These are phyloP conservation scores for Rubroshorea leprosula DNA, from an alignment of 345 rosid species.

Conservation along the genomic window DNA sequence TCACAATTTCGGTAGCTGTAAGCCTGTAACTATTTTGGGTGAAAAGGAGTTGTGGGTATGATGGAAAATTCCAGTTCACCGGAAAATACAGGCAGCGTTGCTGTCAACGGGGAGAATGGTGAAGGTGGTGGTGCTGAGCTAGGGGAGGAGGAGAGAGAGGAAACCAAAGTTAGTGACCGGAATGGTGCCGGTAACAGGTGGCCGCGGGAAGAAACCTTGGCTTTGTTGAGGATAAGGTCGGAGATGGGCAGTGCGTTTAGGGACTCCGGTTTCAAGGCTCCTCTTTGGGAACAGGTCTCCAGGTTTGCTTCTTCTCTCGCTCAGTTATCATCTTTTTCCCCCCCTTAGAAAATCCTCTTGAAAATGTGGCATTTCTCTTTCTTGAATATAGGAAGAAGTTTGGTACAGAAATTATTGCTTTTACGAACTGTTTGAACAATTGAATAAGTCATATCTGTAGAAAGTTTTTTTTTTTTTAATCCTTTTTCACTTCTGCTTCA, in stretches of 20 bases:
- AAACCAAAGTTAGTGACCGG: conserved; percentile 33
- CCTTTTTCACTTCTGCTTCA: neutral
- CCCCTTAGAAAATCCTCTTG: too few relatives aligned
- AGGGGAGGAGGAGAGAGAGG: conserved; percentile 20
- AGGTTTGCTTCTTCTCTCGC: conserved; percentile 66
- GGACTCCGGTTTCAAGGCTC: conserved; percentile 64
- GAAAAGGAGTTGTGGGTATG: neutral
- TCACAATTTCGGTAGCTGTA: conserved; percentile 22
- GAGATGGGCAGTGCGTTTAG: conserved; percentile 76
- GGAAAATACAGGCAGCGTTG: conserved; percentile 18
- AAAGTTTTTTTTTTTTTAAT: conserved; percentile 2
- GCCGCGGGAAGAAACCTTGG: conserved; percentile 78
- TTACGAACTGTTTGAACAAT: too few relatives aligned
- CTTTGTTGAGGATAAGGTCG: conserved; percentile 74
- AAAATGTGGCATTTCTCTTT: too few relatives aligned
- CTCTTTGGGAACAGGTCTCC: conserved; percentile 88
- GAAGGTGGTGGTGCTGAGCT: conserved; percentile 7
- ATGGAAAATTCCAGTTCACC: conserved; percentile 37
- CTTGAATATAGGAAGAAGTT: too few relatives aligned
- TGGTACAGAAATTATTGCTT: too few relatives aligned
- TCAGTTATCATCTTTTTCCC: too few relatives aligned
- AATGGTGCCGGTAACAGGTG: conserved; percentile 55
- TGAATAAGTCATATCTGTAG: too few relatives aligned
- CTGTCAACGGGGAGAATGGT: conserved; percentile 19
- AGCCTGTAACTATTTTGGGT: conserved; percentile 14